A percentile compares a stretch with the other conserved stretches of the same genome.
These are phyloP conservation scores for Rhizopogon hawkerae DNA, from an alignment of 1,284 basidiomycete genomes.

Conservation along the genomic window DNA sequence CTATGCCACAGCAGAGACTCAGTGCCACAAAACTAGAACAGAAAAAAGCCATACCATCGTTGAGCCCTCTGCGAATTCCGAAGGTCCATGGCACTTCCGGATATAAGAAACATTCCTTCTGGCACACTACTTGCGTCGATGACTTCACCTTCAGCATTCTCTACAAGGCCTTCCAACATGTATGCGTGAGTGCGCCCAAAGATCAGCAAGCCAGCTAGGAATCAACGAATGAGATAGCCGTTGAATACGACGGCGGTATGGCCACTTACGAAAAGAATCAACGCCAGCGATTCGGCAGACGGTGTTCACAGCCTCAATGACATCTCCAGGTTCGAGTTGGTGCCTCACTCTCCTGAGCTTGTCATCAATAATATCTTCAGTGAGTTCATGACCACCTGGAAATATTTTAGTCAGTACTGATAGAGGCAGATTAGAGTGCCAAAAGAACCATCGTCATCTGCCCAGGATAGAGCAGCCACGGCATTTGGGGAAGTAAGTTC, in stretches of 20 bases:
- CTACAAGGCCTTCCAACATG: conserved; percentile 88
- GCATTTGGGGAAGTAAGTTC: not conserved
- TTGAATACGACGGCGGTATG: not conserved
- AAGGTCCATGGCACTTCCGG: conserved; percentile 76
- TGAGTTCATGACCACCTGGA: conserved; percentile 41
- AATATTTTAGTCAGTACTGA: not conserved
- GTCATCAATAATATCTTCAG: conserved; percentile 69
- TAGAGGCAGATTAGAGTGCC: not conserved
- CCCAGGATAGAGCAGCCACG: not conserved
- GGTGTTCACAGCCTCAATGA: conserved; percentile 85
- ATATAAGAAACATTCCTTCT: conserved; percentile 73
- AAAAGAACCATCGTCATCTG: not conserved
- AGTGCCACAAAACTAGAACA: conserved; percentile 4
- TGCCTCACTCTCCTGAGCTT: conserved; percentile 74
- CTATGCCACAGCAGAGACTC: conserved; percentile 31
- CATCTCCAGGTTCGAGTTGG: conserved; percentile 82
- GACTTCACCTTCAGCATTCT: conserved; percentile 80
- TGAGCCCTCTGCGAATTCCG: conserved; percentile 70
- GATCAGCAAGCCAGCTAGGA: conserved; percentile 75
- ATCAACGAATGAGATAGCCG: conserved; percentile 1
- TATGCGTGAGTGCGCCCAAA: conserved; percentile 81
- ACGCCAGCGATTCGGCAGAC: conserved; percentile 82
- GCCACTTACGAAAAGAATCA: conserved; percentile 72
- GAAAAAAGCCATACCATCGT: conserved; percentile 50
- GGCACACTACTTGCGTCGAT: conserved; percentile 86